Evolutionary conservation across 306 rosid species (phyloP).

Genomic region (Rosa lucieae): DNA sequence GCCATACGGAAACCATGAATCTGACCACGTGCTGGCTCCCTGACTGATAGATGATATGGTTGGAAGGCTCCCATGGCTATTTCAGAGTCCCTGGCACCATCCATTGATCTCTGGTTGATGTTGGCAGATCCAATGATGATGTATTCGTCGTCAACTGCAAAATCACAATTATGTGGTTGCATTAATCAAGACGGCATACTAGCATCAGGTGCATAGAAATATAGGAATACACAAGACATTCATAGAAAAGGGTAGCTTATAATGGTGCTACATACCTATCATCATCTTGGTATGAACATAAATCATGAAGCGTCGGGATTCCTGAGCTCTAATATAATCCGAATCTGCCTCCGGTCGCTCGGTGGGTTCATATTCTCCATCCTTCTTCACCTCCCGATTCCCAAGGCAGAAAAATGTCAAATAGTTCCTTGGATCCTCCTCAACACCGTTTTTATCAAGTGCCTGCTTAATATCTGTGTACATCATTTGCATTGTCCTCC

Average conservation of each 20-base stretch:
- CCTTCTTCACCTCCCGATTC: conserved; percentile 44
- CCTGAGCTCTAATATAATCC: conserved; percentile 40
- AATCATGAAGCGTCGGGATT: conserved; percentile 48
- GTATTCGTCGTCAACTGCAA: conserved; percentile 54
- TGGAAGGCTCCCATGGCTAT: conserved; percentile 57
- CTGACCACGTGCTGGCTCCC: conserved; percentile 51
- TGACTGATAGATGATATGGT: conserved; percentile 40
- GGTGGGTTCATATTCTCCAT: conserved; percentile 45
- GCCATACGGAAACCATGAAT: conserved; percentile 52
- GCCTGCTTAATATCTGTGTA: conserved; percentile 36
- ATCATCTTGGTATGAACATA: conserved; percentile 57
- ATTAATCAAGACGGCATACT: neutral
- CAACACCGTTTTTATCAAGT: conserved; percentile 30
- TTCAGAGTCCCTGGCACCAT: conserved; percentile 52
- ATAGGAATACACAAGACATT: neutral
- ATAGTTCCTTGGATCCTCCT: conserved; percentile 46
- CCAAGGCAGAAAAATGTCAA: conserved; percentile 54
- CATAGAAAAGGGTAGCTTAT: neutral
- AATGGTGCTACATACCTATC: conserved; percentile 33
- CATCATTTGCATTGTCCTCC: conserved; percentile 55
- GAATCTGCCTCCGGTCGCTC: conserved; percentile 40
- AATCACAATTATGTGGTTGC: neutral
- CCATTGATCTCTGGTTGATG: conserved; percentile 58
- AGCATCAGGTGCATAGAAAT: neutral
- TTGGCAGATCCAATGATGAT: conserved; percentile 56